These are phyloP conservation scores for Musa beccarii DNA, from an alignment of 176 grass and related monocot species.

Conservation along the genomic window DNA sequence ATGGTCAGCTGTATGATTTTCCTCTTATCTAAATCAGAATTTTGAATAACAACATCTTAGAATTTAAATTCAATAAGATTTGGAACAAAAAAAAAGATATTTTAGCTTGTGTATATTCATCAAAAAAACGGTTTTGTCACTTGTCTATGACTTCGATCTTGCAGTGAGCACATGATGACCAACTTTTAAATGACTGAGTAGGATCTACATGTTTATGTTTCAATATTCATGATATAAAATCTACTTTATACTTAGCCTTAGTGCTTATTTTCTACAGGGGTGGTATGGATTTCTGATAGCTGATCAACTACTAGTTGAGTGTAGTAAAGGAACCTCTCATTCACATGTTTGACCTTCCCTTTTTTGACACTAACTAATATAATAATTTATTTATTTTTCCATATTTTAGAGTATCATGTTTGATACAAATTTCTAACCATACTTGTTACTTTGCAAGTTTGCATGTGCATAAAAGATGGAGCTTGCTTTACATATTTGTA, in stretches of 20 bases:
- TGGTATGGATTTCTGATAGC: neutral
- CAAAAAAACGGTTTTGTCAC: neutral
- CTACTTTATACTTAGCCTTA: neutral
- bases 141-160: neutral
- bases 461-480: too few relatives aligned
- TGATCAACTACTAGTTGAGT: neutral
- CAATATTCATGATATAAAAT: neutral
- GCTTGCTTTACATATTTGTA: neutral
- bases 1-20: constrained; percentile 57
- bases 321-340: neutral
- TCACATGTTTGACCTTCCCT: too few relatives aligned
- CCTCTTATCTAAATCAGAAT: neutral
- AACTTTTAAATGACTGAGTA: neutral
- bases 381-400: too few relatives aligned
- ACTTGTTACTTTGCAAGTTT: too few relatives aligned
- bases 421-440: too few relatives aligned
- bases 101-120: neutral
- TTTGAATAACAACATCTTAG: neutral
- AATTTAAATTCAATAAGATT: neutral
- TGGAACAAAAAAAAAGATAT: neutral
- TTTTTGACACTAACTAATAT: too few relatives aligned
- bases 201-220: neutral
- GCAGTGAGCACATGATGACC: neutral
- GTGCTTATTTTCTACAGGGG: neutral
- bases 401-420: too few relatives aligned